Base-by-base conservation (phyloP, 768 basidiomycete genomes). In the Lentinula sp. region DNA sequence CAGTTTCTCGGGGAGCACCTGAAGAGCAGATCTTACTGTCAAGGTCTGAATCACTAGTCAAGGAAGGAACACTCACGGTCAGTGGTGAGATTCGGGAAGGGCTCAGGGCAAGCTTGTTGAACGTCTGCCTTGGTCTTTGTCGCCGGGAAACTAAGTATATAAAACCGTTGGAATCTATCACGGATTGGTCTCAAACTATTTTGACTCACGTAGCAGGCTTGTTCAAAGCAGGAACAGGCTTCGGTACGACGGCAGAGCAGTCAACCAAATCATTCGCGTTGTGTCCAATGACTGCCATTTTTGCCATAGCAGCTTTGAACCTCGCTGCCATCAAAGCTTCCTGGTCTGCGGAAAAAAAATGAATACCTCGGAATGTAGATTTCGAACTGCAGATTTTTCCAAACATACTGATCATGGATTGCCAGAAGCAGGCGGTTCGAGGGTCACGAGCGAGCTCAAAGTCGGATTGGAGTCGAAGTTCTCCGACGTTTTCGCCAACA, bases 361-460 rank as follows among this genome's bases (percentile, higher is more conserved):
- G 16, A 33, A 62, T 16, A 32, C 13, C 16, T 13, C 8, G 18
- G 16, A n/a, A 39, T 18, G 33, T 16, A 8, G 6, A 18, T 7
- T 8, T 33, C n/a, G 28, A 28, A 28, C 2, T 28, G 28, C 23
- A 13, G 12, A 12, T 20, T 15, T 23, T 32, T 9, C 36, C 18
- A 55, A 28, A 28, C 65, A 58, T 55, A 71, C 71, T 59, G 49
- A 77, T 68, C 65, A 73, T 71, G 3, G 70, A 68, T 61, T 79
- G 77, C 77, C 77, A 79, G 57, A 68, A 61, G 67, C 77, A 78
- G 15, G 77, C 75, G 20, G 77, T 78, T 37, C 70, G 61, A 2
- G 63, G 33, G 57, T 73, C 68, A 16, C 70, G 69, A 20, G 71
- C 69, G 16, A 73, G 33, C 3, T 51, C 60, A 36, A 59, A 59